Base-by-base conservation (phyloP, 2,329 filamentous ascomycete species). In the Paracoccidioides lutzii region DNA sequence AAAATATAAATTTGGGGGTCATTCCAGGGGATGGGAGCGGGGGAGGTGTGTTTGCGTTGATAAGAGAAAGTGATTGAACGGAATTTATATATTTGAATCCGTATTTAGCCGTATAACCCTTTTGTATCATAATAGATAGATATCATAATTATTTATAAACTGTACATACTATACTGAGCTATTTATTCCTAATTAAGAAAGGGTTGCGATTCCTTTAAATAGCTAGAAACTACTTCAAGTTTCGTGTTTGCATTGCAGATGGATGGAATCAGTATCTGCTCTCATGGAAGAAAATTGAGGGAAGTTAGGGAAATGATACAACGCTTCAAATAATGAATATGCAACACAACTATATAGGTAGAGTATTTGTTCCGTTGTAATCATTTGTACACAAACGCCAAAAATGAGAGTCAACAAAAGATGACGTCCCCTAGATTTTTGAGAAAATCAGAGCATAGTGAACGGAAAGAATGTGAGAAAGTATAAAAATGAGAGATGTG, bases 1-100 rank as follows among this genome's bases (percentile, higher is more conserved):
- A 53, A 50, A 15, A 41, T 60, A 22, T 57, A 52, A 28, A 14
- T 41, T 28, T 51, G n/a, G 32, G n/a, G 22, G 12, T 12, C 5
- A n/a, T 42, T 28, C 15, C n/a, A 32, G 38, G 38, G 28, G 7
- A 33, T 5, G 38, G 10, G n/a, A 32, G 33, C 10, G 15, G 28
- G 49, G 6, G 15, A 35, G 32, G n/a, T 44, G 12, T 43, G 5
- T 8, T 53, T 30, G 28, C 12, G n/a, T 10, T 37, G 28, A 7
- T 7, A n/a, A 37, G 12, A 14, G 30, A 30, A 30, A 5, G 30
- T 6, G 3, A 9, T 22, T 22, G 46, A 8, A 48, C 8, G 30
- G 28, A 9, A 3, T 44, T 44, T 28, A 46, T 30, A 5, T 12
- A 33, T 14, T 8, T 8, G 15, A 33, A 33, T 7, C 33, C 33